These are phyloP conservation scores for Ceraceosorus guamensis DNA, from an alignment of 1,284 basidiomycete species.

Conservation along the genomic window DNA sequence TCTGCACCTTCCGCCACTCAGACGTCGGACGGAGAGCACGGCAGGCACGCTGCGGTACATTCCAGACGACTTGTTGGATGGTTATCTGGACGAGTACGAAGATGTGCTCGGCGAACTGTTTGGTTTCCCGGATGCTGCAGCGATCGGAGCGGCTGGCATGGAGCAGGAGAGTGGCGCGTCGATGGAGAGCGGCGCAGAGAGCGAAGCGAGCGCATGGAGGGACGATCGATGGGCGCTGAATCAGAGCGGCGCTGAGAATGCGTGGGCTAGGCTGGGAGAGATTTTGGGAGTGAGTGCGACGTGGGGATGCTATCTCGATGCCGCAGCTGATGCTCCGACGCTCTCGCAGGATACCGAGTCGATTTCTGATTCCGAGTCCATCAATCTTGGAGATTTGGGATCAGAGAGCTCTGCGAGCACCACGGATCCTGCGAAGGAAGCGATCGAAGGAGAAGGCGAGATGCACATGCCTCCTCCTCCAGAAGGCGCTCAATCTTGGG, in stretches of 20 bases:
- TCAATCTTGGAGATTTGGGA: slow-evolving; percentile 1
- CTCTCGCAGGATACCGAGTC: slow-evolving; percentile 9
- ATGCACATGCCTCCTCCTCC: slow-evolving; percentile 10
- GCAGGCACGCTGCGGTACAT: slow-evolving; percentile 50
- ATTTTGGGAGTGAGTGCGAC: slow-evolving; percentile 26
- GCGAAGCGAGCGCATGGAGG: slow-evolving; percentile 16
- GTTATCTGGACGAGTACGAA: slow-evolving; percentile 55
- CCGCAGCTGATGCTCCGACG: background rate
- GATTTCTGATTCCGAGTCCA: slow-evolving; percentile 10
- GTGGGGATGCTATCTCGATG: no score
- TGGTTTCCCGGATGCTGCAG: slow-evolving; percentile 7
- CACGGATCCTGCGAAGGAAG: background rate
- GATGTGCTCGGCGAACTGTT: slow-evolving; percentile 55
- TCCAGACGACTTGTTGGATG: slow-evolving; percentile 53
- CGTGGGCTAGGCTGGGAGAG: slow-evolving; percentile 39
- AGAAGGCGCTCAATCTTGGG: slow-evolving; percentile 26
- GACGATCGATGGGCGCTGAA: slow-evolving; percentile 36
- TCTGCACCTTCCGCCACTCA: slow-evolving; percentile 52
- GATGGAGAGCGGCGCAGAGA: slow-evolving; percentile 5
- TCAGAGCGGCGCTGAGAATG: slow-evolving; percentile 29
- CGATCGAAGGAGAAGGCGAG: slow-evolving; percentile 9
- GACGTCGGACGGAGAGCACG: slow-evolving; percentile 41
- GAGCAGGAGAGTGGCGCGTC: slow-evolving; percentile 10
- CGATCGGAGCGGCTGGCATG: no score
- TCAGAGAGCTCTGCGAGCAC: background rate